Evolutionary conservation across 2,329 filamentous ascomycete genomes (phyloP), one percentile per base, ranked within the genome.

Genomic region (Fusarium equiseti): DNA sequence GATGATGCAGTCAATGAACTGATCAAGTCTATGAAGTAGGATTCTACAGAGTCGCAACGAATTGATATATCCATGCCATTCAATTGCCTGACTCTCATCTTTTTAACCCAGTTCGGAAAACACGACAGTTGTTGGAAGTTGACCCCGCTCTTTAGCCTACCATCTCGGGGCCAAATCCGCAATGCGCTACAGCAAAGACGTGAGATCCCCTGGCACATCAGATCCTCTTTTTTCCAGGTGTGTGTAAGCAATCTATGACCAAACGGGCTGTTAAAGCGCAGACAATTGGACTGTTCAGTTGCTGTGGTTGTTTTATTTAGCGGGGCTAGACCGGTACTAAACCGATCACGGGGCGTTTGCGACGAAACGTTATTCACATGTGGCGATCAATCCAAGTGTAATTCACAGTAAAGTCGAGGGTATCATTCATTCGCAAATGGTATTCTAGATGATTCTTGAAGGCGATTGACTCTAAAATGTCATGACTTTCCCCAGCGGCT

Each of bases 71-170:
- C 16, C 10, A 8, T 38, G 42, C 32, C 22, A 16, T 24, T 20
- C 26, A 45, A 32, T 18, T 9, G 20, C 8, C 56, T 64, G 40
- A 26, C 26, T 51, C 51, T 62, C 54, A 49, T 42, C 45, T 38
- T 50, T 46, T 55, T 66, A 66, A 48, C 42, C 26, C 18, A 12
- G 32, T 56, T 18, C 15, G 27, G 42, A 42, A 63, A 35, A 51
- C 48, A 44, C 10, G 8, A n/a, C n/a, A 20, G 8, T 29, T 26
- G 48, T 62, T 49, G 65, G 65, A 59, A 69, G 46, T 29, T 50
- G 29, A 69, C 66, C 66, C 66, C 66, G 66, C 66, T 70, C 66
- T 66, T 51, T 45, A 50, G 49, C 51, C 49, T 60, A 57, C 52
- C 51, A 48, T 26, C 45, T 51, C 54, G 63, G 63, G 61, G 32